Percentiles rank a stretch among this genome's conserved stretches.
Conservation (phyloP, 495 filamentous ascomycete genomes). For the Daldinia vernicosa region DNA sequence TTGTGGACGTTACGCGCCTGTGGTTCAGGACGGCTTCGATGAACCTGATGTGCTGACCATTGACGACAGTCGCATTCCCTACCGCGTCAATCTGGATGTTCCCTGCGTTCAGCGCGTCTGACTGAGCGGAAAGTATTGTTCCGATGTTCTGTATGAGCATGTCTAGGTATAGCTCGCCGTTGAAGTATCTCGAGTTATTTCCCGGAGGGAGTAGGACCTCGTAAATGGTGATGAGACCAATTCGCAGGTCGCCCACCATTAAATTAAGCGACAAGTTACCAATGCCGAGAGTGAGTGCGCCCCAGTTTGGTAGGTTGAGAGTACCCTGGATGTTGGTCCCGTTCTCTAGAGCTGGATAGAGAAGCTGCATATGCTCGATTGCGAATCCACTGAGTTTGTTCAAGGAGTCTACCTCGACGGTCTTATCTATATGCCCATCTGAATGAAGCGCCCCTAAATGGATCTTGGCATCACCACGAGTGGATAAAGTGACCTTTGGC, state of each 20-base stretch:
- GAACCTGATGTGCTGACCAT: constrained; percentile 55
- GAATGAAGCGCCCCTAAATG: constrained; percentile 53
- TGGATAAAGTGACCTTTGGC: constrained; percentile 48
- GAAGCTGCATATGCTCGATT: constrained; percentile 53
- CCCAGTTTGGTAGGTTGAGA: constrained; percentile 57
- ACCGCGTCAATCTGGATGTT: constrained; percentile 52
- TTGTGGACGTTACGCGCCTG: constrained; percentile 49
- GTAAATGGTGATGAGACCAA: constrained; percentile 53
- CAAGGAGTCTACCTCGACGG: constrained; percentile 51
- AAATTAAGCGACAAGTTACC: constrained; percentile 60
- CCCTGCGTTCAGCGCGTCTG: constrained; percentile 47
- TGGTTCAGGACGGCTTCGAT: constrained; percentile 56
- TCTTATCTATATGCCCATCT: constrained; percentile 51
- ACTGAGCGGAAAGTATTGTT: constrained; percentile 48
- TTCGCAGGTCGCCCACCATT: constrained; percentile 48
- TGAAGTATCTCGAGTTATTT: constrained; percentile 55
- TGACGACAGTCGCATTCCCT: constrained; percentile 55
- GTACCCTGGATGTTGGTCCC: constrained; percentile 51
- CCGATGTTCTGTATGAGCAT: constrained; percentile 50
- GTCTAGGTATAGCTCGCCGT: constrained; percentile 50
- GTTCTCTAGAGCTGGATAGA: constrained; percentile 50
- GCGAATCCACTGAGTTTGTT: constrained; percentile 56
- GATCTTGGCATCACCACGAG: constrained; percentile 47
- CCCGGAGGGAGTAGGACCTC: constrained; percentile 55
- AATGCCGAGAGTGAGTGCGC: constrained; percentile 56